phyloP scores from a whole-genome alignment of 495 filamentous ascomycete species.

The Penicillium roqueforti region DNA sequence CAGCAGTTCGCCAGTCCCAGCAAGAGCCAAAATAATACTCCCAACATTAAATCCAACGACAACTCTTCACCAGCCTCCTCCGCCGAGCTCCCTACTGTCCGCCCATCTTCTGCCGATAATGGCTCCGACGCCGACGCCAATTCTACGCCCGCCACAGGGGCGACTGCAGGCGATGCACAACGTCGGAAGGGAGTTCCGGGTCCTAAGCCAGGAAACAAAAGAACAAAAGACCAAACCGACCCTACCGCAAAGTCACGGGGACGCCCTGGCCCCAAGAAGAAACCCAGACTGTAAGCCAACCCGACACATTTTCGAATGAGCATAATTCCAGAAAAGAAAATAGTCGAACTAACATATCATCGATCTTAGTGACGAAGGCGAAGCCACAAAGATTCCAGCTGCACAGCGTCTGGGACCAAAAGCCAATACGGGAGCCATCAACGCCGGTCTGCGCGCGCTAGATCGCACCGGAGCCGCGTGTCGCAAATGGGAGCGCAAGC shows the following conservation, averaged over 20 bases:
- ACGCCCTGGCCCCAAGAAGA: conserved; percentile 95
- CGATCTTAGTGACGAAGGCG: conserved; percentile 55
- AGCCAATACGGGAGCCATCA: conserved; percentile 96
- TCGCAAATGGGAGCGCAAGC: conserved; percentile 82
- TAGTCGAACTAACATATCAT: conserved; percentile 15
- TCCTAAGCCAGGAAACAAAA: conserved; percentile 55
- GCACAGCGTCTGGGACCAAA: conserved; percentile 89
- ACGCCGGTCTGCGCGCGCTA: conserved; percentile 88
- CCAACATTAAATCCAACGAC: conserved; percentile 43
- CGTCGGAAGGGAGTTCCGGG: conserved; percentile 54
- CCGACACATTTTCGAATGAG: not conserved
- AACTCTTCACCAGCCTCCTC: conserved; percentile 46
- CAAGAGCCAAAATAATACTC: conserved; percentile 31
- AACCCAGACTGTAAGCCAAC: conserved; percentile 69
- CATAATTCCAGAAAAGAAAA: not conserved
- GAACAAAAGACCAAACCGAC: conserved; percentile 57
- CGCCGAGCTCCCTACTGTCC: conserved; percentile 44
- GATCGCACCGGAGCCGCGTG: conserved; percentile 88
- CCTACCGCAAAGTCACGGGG: conserved; percentile 62
- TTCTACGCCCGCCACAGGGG: conserved; percentile 48
- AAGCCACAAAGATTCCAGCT: conserved; percentile 41
- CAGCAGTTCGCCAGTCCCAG: conserved; percentile 39
- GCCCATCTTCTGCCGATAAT: conserved; percentile 52
- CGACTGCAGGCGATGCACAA: conserved; percentile 51
- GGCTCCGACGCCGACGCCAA: conserved; percentile 54